Percentiles rank a stretch among this genome's conserved stretches.
Evolutionary conservation across 441 rosid species (phyloP).

Genomic region (Melianthus villosus): DNA sequence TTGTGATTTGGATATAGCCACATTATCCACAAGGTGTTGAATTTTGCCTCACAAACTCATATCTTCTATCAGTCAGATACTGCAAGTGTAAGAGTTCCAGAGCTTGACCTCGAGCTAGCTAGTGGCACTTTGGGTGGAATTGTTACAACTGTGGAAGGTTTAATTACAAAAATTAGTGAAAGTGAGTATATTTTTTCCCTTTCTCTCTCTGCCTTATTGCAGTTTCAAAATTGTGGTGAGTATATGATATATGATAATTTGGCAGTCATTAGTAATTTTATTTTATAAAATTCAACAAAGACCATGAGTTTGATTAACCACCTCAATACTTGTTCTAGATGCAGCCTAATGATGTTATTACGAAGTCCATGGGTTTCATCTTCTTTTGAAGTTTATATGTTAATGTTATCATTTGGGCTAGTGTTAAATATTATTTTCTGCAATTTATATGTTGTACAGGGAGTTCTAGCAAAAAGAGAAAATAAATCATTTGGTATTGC

Average conservation of each 20-base stretch:
- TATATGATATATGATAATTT: too few species aligned
- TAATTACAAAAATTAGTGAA: slow-evolving; percentile 80
- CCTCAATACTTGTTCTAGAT: too few species aligned
- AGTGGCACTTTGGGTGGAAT: slow-evolving; percentile 89
- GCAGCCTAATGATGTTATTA: too few species aligned
- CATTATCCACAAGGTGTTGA: background rate
- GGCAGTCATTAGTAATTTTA: background rate
- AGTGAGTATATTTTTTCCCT: slow-evolving; percentile 33
- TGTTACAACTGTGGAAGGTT: slow-evolving; percentile 92
- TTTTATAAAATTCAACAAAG: background rate
- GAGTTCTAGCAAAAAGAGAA: too few species aligned
- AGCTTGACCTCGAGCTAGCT: slow-evolving; percentile 76
- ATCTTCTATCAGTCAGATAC: slow-evolving; percentile 61
- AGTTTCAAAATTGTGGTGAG: background rate
- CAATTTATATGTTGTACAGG: too few species aligned
- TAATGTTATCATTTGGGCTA: too few species aligned
- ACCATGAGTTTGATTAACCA: too few species aligned
- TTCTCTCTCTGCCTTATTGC: slow-evolving; percentile 1
- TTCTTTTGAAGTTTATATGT: too few species aligned
- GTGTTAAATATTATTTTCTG: background rate
- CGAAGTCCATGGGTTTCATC: too few species aligned
- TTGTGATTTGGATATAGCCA: too few species aligned
- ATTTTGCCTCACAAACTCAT: background rate
- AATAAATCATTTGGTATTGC: too few species aligned
- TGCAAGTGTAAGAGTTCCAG: slow-evolving; percentile 63